A percentile compares a stretch with the other conserved stretches of the same genome.
Conservation (phyloP, 2,329 filamentous ascomycete genomes). For the Diplodia scrobiculata region DNA sequence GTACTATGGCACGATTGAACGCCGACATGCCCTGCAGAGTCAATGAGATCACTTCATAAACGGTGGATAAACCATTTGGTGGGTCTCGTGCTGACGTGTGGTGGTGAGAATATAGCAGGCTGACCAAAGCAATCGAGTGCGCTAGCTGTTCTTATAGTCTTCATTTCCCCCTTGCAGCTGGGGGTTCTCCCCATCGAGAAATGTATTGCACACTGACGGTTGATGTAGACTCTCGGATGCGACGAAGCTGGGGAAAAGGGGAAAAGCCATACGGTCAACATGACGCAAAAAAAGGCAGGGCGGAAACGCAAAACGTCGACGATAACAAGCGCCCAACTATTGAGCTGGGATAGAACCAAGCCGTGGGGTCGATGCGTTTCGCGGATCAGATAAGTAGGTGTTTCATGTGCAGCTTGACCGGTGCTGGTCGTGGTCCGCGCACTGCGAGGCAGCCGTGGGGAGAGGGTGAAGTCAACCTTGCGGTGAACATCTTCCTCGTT, state of each 20-base stretch:
- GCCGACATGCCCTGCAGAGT: too few species aligned
- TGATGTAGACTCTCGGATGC: too few species aligned
- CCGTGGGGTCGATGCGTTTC: not conserved
- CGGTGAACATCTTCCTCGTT: not conserved
- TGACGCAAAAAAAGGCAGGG: too few species aligned
- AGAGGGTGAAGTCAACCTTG: constrained; percentile 18
- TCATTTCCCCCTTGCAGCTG: not conserved
- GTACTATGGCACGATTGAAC: too few species aligned
- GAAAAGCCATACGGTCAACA: too few species aligned
- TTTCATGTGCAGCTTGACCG: constrained; percentile 12
- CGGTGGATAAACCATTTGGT: constrained; percentile 48
- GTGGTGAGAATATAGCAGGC: constrained; percentile 3
- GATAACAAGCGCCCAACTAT: not conserved
- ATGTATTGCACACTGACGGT: too few species aligned
- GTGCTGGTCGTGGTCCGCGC: not conserved
- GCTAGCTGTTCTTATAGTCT: too few species aligned
- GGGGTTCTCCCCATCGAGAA: too few species aligned
- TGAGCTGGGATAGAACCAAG: not conserved
- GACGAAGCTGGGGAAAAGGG: too few species aligned
- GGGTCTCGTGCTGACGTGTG: constrained; percentile 31
- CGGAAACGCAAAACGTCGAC: not conserved
- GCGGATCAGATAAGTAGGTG: not conserved
- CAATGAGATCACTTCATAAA: too few species aligned
- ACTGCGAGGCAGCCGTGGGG: not conserved
- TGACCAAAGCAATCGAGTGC: not conserved